Percentiles rank a stretch among this genome's conserved stretches.
Conservation (phyloP, 495 filamentous ascomycete genomes). For the Podospora australis region DNA sequence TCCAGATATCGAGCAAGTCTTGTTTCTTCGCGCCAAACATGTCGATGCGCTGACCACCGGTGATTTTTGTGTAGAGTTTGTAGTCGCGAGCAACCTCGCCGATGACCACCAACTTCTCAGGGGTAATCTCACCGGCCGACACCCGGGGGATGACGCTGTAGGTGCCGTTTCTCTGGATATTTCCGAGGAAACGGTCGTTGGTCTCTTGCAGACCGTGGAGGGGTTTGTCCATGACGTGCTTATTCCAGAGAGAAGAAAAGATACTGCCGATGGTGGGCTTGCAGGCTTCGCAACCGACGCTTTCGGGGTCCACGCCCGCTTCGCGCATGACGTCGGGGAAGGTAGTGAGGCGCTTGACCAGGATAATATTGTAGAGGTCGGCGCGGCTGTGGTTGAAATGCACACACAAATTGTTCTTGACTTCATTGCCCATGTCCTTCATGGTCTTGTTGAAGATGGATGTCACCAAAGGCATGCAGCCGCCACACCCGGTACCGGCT, state of each 20-base stretch:
- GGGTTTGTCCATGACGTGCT: constrained; percentile 71
- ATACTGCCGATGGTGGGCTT: constrained; percentile 86
- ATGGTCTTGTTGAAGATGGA: constrained; percentile 92
- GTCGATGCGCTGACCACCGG: constrained; percentile 90
- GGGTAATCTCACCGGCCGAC: constrained; percentile 82
- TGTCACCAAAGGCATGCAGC: constrained; percentile 88
- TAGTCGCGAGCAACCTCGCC: constrained; percentile 87
- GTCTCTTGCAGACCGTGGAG: constrained; percentile 85
- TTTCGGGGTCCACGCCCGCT: constrained; percentile 65
- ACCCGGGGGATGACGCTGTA: constrained; percentile 87
- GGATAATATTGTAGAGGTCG: constrained; percentile 87
- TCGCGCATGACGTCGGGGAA: constrained; percentile 77
- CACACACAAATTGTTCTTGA: constrained; percentile 80
- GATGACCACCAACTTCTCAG: constrained; percentile 83
- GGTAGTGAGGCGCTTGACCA: constrained; percentile 69
- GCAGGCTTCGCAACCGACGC: constrained; percentile 86
- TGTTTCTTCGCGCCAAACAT: constrained; percentile 94
- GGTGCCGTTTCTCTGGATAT: constrained; percentile 91
- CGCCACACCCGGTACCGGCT: constrained; percentile 89
- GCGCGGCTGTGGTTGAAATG: constrained; percentile 85
- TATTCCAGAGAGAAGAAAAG: constrained; percentile 77
- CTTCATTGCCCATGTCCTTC: constrained; percentile 82
- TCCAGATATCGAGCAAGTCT: constrained; percentile 88
- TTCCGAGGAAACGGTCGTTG: constrained; percentile 88
- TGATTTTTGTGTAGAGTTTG: constrained; percentile 89